Evolutionary conservation across 2,329 filamentous ascomycete species (phyloP).

Genomic region (Cephalotrichum gorgonifer): DNA sequence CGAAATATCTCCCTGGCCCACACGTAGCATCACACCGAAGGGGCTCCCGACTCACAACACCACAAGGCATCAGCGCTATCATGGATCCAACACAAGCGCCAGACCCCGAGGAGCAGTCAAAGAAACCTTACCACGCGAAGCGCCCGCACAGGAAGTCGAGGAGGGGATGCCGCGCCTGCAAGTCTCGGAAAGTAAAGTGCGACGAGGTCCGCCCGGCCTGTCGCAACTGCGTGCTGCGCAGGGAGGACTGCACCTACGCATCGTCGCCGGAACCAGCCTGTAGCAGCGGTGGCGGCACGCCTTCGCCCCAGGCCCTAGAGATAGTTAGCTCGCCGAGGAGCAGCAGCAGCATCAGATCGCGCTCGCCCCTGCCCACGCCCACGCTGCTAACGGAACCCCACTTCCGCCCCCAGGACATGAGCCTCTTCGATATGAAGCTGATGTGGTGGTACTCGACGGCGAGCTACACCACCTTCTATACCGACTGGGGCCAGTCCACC

Average conservation of each 20-base stretch:
- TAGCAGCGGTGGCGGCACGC: too few relatives aligned
- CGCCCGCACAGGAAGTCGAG: conserved; percentile 46
- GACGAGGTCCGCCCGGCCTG: conserved; percentile 40
- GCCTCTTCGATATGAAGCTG: conserved; percentile 38
- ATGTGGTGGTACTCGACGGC: conserved; percentile 43
- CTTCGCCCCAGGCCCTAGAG: too few relatives aligned
- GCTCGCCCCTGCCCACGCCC: conserved; percentile 4
- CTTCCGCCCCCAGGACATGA: conserved; percentile 19
- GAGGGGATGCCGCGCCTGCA: conserved; percentile 43
- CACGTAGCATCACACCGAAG: too few relatives aligned
- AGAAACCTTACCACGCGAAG: conserved; percentile 28
- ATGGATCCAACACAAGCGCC: not conserved
- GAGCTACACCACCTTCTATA: conserved; percentile 34
- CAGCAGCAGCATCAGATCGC: not conserved
- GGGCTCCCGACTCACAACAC: too few relatives aligned
- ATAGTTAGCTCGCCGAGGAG: too few relatives aligned
- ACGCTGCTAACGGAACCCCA: not conserved
- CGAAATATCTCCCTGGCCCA: too few relatives aligned
- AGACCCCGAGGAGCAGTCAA: not conserved
- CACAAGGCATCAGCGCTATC: too few relatives aligned
- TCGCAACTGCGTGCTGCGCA: conserved; percentile 35
- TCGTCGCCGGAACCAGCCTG: too few relatives aligned
- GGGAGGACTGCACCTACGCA: conserved; percentile 38
- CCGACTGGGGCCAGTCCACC: conserved; percentile 20
- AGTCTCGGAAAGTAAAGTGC: conserved; percentile 44